Percentiles rank a stretch among this genome's conserved stretches.
These are phyloP conservation scores for Populus hybrid DNA, from an alignment of 441 rosid genomes.

Conservation along the genomic window DNA sequence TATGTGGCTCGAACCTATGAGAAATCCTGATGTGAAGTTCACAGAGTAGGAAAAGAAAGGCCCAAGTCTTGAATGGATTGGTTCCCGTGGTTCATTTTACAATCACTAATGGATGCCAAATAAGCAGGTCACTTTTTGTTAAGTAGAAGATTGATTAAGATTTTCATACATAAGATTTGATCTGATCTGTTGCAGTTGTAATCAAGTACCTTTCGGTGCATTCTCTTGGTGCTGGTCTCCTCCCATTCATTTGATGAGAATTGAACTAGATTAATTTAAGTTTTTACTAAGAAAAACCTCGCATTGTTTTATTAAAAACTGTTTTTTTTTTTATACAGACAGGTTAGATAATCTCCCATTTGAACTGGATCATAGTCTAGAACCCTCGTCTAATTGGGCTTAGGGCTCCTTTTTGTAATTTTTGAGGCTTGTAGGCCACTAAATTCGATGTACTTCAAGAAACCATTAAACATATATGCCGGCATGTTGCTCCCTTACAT, in stretches of 20 bases:
- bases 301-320: too few species aligned
- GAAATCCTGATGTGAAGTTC: slow-evolving; percentile 78
- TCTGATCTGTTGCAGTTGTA: too few species aligned
- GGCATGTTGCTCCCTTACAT: neutral
- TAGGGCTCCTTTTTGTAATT: too few species aligned
- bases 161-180: neutral
- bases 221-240: too few species aligned
- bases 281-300: too few species aligned
- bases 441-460: too few species aligned
- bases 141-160: neutral
- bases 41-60: slow-evolving; percentile 22
- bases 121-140: neutral
- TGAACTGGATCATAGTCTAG: neutral
- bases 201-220: too few species aligned
- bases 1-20: slow-evolving; percentile 90
- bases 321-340: too few species aligned
- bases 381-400: too few species aligned
- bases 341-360: neutral
- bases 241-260: too few species aligned
- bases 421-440: too few species aligned
- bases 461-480: neutral
- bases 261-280: too few species aligned
- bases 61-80: neutral
- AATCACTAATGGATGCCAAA: neutral
- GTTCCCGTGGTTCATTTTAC: neutral